Evolutionary conservation across 495 filamentous ascomycete species (phyloP).

Genomic region (Aspergillus haitiensis): DNA sequence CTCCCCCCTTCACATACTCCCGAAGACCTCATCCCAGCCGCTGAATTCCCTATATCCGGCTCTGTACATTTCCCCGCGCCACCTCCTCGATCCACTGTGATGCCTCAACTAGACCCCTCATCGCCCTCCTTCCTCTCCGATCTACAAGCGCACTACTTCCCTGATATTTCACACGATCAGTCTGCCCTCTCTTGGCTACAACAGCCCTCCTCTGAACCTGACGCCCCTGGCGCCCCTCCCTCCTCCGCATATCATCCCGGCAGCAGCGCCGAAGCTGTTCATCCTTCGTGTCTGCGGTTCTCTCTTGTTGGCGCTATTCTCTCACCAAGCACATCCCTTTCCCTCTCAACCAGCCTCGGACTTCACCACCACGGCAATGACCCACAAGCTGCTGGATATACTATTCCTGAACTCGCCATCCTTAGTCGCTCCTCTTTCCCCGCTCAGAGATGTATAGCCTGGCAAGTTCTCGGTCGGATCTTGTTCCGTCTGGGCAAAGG

Average conservation of each 20-base stretch:
- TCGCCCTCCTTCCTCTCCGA: constrained; percentile 78
- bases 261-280: constrained; percentile 59
- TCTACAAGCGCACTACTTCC: constrained; percentile 91
- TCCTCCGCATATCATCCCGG: constrained; percentile 75
- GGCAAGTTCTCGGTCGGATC: constrained; percentile 83
- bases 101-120: constrained; percentile 75
- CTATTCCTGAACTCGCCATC: constrained; percentile 81
- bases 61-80: constrained; percentile 63
- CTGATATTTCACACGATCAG: constrained; percentile 78
- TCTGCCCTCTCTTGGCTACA: constrained; percentile 88
- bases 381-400: constrained; percentile 92
- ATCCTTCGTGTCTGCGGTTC: constrained; percentile 81
- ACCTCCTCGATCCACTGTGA: constrained; percentile 40
- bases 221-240: constrained; percentile 41
- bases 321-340: constrained; percentile 67
- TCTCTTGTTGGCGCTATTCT: constrained; percentile 78
- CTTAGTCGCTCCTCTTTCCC: constrained; percentile 80
- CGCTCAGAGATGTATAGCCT: constrained; percentile 85
- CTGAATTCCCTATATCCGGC: constrained; percentile 38
- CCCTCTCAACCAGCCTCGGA: constrained; percentile 70
- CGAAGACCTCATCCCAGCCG: constrained; percentile 44
- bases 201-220: constrained; percentile 59
- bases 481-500: constrained; percentile 78
- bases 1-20: constrained; percentile 36
- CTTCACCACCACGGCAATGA: constrained; percentile 94